Base-by-base conservation (phyloP, 768 basidiomycete species). In the Russula olivacea region DNA sequence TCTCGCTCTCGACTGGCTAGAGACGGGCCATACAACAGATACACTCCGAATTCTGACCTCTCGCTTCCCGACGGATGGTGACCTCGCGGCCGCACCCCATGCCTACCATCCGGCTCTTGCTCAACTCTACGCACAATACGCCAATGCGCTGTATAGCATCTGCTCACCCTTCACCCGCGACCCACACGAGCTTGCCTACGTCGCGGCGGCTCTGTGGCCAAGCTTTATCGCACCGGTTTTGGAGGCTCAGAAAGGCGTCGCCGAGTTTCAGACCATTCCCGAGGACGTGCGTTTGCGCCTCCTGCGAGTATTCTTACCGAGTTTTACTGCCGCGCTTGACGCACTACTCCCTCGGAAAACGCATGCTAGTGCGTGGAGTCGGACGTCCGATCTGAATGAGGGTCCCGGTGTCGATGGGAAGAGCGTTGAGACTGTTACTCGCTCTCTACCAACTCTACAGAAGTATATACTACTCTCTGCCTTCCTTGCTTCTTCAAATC, bases 401-500 rank as follows among this genome's bases (percentile, higher is more conserved):
- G 56, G n/a, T 28, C 36, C 40, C 0, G 17, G 23, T 4, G 48
- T 61, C 11, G 55, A 40, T 8, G 59, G 57, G 25, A 59, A 30
- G 25, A 58, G 61, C 5, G n/a, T 58, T 53, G 69, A 58, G 36
- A 50, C 58, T 32, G 70, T 68, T 30, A 69, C 77, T 17, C 71
- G 71, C 4, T 73, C 76, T 21, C 76, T 88, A 40, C 85, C 87
- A 1, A 80, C 81, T 4, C 82, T 89, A 79, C 84, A 85, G 23
- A 88, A 88, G 69, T 93, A 84, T 68, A 78, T 93, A 25, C 74
- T 94, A 5, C 72, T 93, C 4, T 88, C 90, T 0, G 82, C 86
- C 1, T 96, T 86, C 70, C 74, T 93, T 45, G 91, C 92, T 6
- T 91, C 91, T 47, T 88, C 87, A 47, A 97, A 96, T 69, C 93